phyloP scores from a whole-genome alignment of 495 filamentous ascomycete genomes.

The Penicillium turbatum region DNA sequence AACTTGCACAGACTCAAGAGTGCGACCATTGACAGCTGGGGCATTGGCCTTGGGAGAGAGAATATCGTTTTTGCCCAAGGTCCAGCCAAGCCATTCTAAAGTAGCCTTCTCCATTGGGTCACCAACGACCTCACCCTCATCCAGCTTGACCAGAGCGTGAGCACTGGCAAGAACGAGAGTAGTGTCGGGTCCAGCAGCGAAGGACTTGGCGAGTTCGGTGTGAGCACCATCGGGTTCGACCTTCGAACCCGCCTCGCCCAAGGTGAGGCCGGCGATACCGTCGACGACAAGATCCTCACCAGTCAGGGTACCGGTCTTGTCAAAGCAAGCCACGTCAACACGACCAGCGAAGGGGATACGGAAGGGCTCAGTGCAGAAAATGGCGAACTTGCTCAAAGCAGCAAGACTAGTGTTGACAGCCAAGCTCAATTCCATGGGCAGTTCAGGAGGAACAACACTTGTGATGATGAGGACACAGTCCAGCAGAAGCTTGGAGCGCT shows the following conservation, averaged over 20 bases:
- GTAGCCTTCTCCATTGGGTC: constrained; percentile 99
- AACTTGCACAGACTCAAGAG: constrained; percentile 72
- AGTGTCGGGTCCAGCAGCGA: constrained; percentile 67
- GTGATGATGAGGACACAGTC: constrained; percentile 98
- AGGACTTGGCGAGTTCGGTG: constrained; percentile 62
- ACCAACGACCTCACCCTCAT: constrained; percentile 95
- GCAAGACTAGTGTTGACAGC: constrained; percentile 99
- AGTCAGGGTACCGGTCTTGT: constrained; percentile 96
- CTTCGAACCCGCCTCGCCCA: constrained; percentile 62
- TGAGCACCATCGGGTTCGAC: constrained; percentile 76
- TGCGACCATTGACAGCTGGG: constrained; percentile 42
- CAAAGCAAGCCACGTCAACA: constrained; percentile 96
- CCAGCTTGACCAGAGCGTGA: constrained; percentile 90
- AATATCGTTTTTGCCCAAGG: constrained; percentile 79
- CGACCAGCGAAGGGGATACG: constrained; percentile 96
- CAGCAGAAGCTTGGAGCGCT: constrained; percentile 92
- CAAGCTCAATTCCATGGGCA: constrained; percentile 96
- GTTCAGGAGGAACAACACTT: constrained; percentile 92
- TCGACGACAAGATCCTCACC: constrained; percentile 97
- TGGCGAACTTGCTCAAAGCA: constrained; percentile 87
- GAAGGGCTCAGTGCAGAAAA: constrained; percentile 99
- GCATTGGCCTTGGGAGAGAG: constrained; percentile 51
- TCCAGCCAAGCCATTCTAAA: constrained; percentile 83
- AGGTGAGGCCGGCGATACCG: constrained; percentile 83
- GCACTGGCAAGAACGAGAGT: constrained; percentile 93